These are phyloP conservation scores for Labyrinthula sp. DNA, from an alignment of 352 stramenopile species.

Conservation along the genomic window DNA sequence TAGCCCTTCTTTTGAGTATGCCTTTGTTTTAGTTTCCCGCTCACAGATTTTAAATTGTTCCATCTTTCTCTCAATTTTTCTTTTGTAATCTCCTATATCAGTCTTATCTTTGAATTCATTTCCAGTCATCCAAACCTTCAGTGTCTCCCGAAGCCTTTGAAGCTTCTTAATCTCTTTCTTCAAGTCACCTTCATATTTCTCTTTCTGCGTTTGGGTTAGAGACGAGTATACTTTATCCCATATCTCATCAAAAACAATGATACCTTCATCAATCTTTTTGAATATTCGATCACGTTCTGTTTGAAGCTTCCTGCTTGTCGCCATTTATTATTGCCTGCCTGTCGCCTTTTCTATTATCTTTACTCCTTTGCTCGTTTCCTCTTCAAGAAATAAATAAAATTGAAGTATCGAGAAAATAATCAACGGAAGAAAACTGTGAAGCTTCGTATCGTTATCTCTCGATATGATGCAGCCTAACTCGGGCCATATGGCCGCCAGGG, in stretches of 20 bases:
- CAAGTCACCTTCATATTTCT: constrained; percentile 95
- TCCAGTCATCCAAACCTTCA: constrained; percentile 93
- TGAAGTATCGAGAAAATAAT: too few relatives aligned
- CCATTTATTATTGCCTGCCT: too few relatives aligned
- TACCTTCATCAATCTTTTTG: constrained; percentile 95
- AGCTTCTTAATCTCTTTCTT: constrained; percentile 99
- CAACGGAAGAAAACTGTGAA: too few relatives aligned
- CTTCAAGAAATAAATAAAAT: too few relatives aligned
- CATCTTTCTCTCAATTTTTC: constrained; percentile 90
- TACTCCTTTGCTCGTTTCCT: too few relatives aligned
- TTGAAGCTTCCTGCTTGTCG: too few relatives aligned
- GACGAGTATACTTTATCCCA: constrained; percentile 79
- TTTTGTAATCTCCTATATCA: constrained; percentile 41
- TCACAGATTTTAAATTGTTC: constrained; percentile 98
- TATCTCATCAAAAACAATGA: constrained; percentile 95
- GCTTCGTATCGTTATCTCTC: too few relatives aligned
- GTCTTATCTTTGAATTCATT: constrained; percentile 92
- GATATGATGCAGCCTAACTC: too few relatives aligned
- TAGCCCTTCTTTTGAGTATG: constrained; percentile 91
- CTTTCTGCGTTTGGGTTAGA: constrained; percentile 87
- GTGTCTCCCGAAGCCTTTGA: constrained; percentile 88
- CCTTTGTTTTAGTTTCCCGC: constrained; percentile 99
- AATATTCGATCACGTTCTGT: constrained; percentile 93
- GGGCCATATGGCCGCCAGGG: too few relatives aligned
- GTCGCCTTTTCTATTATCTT: too few relatives aligned